phyloP scores from a whole-genome alignment of 495 filamentous ascomycete species.

The Penicillium turbatum region DNA sequence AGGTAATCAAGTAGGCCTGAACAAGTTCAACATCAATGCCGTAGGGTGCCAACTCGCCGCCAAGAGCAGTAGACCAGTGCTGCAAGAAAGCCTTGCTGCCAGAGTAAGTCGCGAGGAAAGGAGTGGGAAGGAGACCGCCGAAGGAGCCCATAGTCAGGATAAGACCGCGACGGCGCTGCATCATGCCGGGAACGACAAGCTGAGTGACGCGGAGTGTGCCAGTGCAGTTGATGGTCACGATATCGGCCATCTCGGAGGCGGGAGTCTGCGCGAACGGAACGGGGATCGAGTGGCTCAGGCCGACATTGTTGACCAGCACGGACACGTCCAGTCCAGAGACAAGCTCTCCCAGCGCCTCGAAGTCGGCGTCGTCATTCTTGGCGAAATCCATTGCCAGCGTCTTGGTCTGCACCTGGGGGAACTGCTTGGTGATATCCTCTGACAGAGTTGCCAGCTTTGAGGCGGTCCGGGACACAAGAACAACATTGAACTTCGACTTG shows the following conservation, averaged over 20 bases:
- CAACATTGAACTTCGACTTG: constrained; percentile 83
- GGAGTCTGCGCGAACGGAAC: constrained; percentile 79
- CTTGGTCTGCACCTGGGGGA: constrained; percentile 61
- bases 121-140: constrained; percentile 84
- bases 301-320: constrained; percentile 96
- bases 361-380: constrained; percentile 68
- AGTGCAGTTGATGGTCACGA: constrained; percentile 90
- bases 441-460: constrained; percentile 80
- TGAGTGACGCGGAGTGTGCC: constrained; percentile 84
- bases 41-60: constrained; percentile 71
- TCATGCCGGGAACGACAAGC: constrained; percentile 80
- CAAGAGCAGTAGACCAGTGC: constrained; percentile 87
- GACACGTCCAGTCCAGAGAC: constrained; percentile 73
- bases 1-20: constrained; percentile 86
- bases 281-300: constrained; percentile 87
- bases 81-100: constrained; percentile 98
- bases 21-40: constrained; percentile 83
- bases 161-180: constrained; percentile 73
- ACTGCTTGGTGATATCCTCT: constrained; percentile 65
- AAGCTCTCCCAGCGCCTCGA: constrained; percentile 61
- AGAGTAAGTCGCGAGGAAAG: constrained; percentile 92
- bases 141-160: constrained; percentile 98
- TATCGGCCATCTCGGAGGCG: constrained; percentile 73
- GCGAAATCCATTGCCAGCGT: constrained; percentile 89
- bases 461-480: constrained; percentile 89